Percentiles rank a stretch among this genome's conserved stretches.
Evolutionary conservation across 495 filamentous ascomycete species (phyloP).

Genomic region (Hypomontagnella submonticulosa): DNA sequence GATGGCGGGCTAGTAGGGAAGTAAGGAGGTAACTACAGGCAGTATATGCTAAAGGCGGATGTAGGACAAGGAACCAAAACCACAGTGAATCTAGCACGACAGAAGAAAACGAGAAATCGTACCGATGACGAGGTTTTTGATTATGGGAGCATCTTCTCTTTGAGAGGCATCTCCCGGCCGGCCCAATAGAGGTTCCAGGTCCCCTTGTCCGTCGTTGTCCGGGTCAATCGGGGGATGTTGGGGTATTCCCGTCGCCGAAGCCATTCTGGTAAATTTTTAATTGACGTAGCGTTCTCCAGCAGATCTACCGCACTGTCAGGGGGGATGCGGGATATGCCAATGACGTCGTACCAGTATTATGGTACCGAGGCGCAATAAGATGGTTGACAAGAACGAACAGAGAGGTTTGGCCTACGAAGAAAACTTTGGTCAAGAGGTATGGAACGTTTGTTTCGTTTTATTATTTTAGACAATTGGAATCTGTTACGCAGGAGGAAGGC

Average conservation of each 20-base stretch:
- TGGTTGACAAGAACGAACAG: constrained; percentile 3
- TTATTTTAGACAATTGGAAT: constrained; percentile 24
- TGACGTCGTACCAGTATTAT: background rate
- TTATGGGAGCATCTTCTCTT: constrained; percentile 67
- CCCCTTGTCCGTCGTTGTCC: constrained; percentile 53
- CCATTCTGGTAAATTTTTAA: constrained; percentile 55
- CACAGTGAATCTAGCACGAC: constrained; percentile 8
- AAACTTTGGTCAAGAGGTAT: constrained; percentile 17
- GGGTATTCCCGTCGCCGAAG: constrained; percentile 66
- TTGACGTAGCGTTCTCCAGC: constrained; percentile 15
- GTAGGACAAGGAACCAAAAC: background rate
- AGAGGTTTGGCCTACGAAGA: background rate
- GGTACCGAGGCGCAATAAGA: background rate
- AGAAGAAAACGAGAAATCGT: constrained; percentile 35
- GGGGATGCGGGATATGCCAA: background rate
- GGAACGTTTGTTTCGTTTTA: constrained; percentile 24
- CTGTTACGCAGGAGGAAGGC: constrained; percentile 4
- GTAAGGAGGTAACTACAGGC: background rate
- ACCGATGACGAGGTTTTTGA: constrained; percentile 83
- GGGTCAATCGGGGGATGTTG: constrained; percentile 48
- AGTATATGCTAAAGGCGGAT: constrained; percentile 17
- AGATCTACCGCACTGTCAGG: constrained; percentile 22
- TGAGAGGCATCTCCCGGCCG: constrained; percentile 77
- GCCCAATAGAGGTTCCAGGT: constrained; percentile 83
- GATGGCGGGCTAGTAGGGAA: background rate